Evolutionary conservation across 305 asterid genomes (phyloP), one percentile per base, ranked within the genome.

Genomic region (Petunia hybrid): DNA sequence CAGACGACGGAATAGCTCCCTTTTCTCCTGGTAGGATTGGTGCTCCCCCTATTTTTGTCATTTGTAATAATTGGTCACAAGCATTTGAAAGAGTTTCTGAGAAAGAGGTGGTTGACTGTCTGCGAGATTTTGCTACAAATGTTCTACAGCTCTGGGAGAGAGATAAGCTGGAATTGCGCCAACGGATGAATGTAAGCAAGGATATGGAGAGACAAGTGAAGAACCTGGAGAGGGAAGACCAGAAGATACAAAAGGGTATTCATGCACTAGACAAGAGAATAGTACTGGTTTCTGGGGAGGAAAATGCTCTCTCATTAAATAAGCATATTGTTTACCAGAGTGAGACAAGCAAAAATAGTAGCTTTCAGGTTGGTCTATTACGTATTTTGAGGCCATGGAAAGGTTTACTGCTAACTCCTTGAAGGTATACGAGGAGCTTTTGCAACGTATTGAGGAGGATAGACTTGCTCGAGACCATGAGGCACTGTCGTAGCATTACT

Each of bases 21-120:
- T 93, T 95, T 83, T 95, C 99, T 77, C 99, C 99, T 12, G 91
- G 99, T 75, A 89, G 98, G 64, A 88, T 93, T 3, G 99, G 99
- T 22, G 99, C 99, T 14, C 99, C 99, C 39, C 92, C 97, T 1
- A 89, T 93, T 38, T 95, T 95, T 73, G 91, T 92, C 35, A 85
- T 92, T 45, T 95, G 97, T 83, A 85, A 91, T 77, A 98, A 93
- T 39, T 95, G 99, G 99, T 89, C 94, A 86, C 99, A 92, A 71
- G 87, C 94, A 14, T n/a, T 93, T 83, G 98, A 92, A 43, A 85
- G 89, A 80, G 84, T 93, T 42, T 93, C 99, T 0, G 98, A 93
- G 83, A 92, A 90, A 80, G 98, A 95, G 87, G 99, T 93, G 79
- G 83, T 95, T 55, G 95, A 87, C 68, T 89, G 90, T 8, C 89